Base-by-base conservation (phyloP, 2,329 filamentous ascomycete genomes). In the Byssothecium circinans region DNA sequence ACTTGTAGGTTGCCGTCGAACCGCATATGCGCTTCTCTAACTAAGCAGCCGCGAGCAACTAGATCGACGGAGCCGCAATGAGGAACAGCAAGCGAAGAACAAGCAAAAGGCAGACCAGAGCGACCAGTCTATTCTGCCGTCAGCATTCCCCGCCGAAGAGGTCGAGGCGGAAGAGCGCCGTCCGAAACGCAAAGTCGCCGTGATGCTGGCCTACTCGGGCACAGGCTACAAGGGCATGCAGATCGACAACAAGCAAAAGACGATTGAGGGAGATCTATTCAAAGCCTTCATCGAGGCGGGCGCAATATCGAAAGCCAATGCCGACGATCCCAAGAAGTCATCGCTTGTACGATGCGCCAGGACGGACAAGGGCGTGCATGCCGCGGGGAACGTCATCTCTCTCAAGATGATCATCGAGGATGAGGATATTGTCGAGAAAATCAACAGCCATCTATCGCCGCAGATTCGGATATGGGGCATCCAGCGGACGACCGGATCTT, bases 141-240 rank as follows among this genome's bases (percentile, higher is more conserved):
- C 77, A 4, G 73, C 80, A 34, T 87, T 86, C 61, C 77, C 82
- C 44, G 81, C 88, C 60, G 90, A 94, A 55, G 91, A 96, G 73
- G 92, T 96, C 58, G 89, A 87, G 11, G 84, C 85, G 38, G 94
- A 99, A 70, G 86, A 87, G 68, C 85, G 92, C 55, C 84, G 85
- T 47, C 94, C 94, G 19, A 99, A 99, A 80, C 86, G 89, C 72
- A 99, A 99, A 77, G 92, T 96, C 41, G 94, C 92, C 33, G 91
- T 99, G 25, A 77, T 97, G 78, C 86, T 99, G 60, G 94, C 94
- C 14, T 99, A 99, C 72, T 91, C 91, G 5, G 94, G 94, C 41
- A 96, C 90, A 8, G 94, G 94, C 14, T 99, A 99, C 78, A 91
- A 90, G 74, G 94, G 94, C 63, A 95, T 99, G 86, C 94, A 99